These are phyloP conservation scores for Populus hybrid DNA, from an alignment of 441 rosid species.

Conservation along the genomic window DNA sequence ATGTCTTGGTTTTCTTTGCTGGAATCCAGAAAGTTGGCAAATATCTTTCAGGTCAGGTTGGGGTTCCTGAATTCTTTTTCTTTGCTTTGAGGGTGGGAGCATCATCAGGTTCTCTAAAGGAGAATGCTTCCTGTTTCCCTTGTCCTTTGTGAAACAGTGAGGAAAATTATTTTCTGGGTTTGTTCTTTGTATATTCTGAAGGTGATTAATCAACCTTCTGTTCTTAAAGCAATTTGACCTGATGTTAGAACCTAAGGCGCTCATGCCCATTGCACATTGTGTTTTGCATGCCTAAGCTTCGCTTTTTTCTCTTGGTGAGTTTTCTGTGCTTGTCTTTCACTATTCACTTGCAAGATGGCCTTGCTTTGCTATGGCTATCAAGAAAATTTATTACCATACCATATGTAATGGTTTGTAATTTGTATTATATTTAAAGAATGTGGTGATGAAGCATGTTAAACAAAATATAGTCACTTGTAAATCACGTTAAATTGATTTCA, in stretches of 20 bases:
- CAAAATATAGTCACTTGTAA: neutral
- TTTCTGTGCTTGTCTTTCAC: neutral
- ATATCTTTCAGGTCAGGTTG: constrained; percentile 8
- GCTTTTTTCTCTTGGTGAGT: neutral
- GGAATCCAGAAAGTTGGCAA: constrained; percentile 16
- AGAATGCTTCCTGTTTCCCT: constrained; percentile 3
- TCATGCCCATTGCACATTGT: neutral
- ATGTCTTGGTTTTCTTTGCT: constrained; percentile 3
- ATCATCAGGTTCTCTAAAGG: neutral
- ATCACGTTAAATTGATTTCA: neutral
- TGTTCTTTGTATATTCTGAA: neutral
- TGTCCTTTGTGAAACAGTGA: neutral
- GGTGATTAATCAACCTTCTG: neutral
- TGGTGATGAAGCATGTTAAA: neutral
- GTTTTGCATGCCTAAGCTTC: neutral
- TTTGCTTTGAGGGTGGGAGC: neutral
- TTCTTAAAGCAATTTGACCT: neutral
- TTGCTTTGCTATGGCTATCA: neutral
- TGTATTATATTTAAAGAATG: neutral
- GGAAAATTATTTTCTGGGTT: neutral
- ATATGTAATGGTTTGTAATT: neutral
- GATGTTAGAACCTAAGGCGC: neutral
- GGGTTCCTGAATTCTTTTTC: constrained; percentile 7
- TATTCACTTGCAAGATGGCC: neutral
- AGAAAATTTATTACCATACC: neutral